phyloP scores from a whole-genome alignment of 2,329 filamentous ascomycete species.

The Phialophora macrospora region DNA sequence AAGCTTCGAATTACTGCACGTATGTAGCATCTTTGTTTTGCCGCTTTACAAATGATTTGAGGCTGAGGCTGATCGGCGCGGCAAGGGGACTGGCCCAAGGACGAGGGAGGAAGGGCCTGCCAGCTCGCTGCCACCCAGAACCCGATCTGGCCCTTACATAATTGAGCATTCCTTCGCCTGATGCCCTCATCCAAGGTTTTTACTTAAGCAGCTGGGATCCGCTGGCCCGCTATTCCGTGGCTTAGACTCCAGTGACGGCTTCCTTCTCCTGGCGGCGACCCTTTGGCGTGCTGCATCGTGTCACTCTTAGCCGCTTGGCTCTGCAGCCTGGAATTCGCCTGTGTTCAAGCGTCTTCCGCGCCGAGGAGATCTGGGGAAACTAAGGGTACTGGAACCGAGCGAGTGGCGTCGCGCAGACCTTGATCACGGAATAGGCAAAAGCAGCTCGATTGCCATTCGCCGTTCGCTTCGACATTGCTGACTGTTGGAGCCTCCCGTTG shows the following conservation, averaged over 20 bases:
- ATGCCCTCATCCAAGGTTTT: neutral
- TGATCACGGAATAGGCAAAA: neutral
- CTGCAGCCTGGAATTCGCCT: neutral
- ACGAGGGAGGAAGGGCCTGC: neutral
- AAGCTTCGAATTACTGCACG: neutral
- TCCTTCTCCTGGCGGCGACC: neutral
- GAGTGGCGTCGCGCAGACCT: neutral
- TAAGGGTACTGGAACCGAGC: neutral
- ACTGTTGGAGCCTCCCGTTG: neutral
- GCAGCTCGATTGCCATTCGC: neutral
- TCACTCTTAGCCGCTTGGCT: neutral
- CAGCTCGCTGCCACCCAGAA: neutral
- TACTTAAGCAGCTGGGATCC: constrained; percentile 1
- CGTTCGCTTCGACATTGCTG: neutral
- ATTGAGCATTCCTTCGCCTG: neutral
- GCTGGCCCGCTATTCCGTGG: neutral
- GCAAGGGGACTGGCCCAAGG: neutral
- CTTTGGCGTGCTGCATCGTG: constrained; percentile 4
- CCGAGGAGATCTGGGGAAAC: neutral
- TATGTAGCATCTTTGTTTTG: neutral
- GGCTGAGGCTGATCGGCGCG: constrained; percentile 6
- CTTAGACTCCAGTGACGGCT: neutral
- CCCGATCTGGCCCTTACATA: constrained; percentile 6
- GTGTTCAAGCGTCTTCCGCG: neutral
- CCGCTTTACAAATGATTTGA: constrained; percentile 7